Conservation (phyloP, 345 rosid species). For the Eucalyptus melliodora region DNA sequence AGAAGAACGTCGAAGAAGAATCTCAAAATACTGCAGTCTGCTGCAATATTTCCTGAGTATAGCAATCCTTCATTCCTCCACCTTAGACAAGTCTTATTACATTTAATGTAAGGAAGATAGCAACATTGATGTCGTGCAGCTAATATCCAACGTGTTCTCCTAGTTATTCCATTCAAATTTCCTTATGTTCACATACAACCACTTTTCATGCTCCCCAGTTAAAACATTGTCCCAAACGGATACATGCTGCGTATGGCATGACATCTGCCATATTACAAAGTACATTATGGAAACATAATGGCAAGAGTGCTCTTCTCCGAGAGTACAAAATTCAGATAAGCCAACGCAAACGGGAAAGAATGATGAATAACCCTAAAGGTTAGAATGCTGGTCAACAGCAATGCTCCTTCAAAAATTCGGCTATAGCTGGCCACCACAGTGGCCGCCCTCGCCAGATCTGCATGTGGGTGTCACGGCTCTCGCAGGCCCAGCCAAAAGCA, state of each 20-base stretch:
- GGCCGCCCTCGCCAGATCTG: neutral
- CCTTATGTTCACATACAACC: neutral
- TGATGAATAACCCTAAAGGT: neutral
- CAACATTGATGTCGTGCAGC: neutral
- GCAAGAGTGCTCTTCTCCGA: neutral
- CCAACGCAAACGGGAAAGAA: neutral
- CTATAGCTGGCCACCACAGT: fast-evolving
- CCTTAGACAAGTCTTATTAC: neutral
- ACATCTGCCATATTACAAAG: neutral
- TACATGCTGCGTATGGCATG: neutral
- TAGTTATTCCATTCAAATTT: too few relatives aligned
- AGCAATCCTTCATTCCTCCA: neutral
- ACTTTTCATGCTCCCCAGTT: neutral
- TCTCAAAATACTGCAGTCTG: neutral
- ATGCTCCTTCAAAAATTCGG: neutral
- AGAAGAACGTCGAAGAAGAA: neutral
- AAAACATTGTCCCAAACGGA: neutral
- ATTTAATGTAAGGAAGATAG: neutral
- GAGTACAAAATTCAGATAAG: neutral
- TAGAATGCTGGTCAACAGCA: neutral
- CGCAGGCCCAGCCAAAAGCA: fast-evolving
- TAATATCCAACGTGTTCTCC: too few relatives aligned
- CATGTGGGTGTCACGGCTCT: neutral
- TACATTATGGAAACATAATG: neutral
- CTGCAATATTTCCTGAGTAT: neutral